These are phyloP conservation scores for Globisporangium rhizosaccharum DNA, from an alignment of 352 stramenopile genomes.

Conservation along the genomic window DNA sequence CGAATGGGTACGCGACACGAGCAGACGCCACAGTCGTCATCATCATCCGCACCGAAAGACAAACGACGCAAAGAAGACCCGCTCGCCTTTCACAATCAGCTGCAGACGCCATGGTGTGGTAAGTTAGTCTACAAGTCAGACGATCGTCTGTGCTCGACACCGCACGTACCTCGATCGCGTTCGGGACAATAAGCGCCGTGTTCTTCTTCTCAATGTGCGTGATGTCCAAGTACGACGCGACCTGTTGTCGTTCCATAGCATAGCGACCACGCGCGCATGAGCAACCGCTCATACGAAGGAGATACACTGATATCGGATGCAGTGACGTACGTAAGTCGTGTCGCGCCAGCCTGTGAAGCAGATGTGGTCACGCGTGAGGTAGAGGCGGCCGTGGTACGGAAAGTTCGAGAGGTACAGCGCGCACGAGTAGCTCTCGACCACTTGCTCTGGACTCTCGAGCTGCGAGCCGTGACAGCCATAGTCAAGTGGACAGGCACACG, in stretches of 20 bases:
- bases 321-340: constrained; percentile 58
- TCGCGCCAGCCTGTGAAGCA: constrained; percentile 83
- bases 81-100: constrained; percentile 63
- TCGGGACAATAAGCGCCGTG: constrained; percentile 78
- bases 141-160: neutral
- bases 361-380: constrained; percentile 66
- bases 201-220: constrained; percentile 79
- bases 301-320: neutral
- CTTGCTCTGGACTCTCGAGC: constrained; percentile 64
- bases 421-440: constrained; percentile 82
- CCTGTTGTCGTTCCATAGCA: constrained; percentile 17
- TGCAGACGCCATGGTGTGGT: constrained; percentile 11
- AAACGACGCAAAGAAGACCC: constrained; percentile 80
- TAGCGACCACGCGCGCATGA: neutral
- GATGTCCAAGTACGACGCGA: constrained; percentile 73
- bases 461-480: constrained; percentile 13
- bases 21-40: no score
- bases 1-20: no score
- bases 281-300: neutral
- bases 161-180: constrained; percentile 68
- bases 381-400: constrained; percentile 73
- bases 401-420: constrained; percentile 79
- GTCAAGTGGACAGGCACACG: neutral
- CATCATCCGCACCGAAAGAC: constrained; percentile 51
- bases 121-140: neutral